phyloP scores from a whole-genome alignment of 495 filamentous ascomycete genomes.

The Aspergillus diversus region DNA sequence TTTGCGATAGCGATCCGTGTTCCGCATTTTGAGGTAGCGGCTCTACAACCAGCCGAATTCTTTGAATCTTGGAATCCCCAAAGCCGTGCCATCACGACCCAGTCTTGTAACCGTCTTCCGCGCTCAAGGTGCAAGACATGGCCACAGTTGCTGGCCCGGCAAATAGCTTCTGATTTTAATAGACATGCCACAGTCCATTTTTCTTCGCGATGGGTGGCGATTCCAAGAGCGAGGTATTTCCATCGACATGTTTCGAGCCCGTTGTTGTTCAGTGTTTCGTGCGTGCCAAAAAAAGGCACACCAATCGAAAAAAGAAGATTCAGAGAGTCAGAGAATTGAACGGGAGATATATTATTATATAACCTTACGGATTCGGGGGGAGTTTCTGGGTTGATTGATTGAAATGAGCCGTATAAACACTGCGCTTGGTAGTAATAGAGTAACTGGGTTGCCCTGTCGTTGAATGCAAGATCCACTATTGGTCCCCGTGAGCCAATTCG shows the following conservation, averaged over 20 bases:
- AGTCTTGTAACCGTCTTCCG: conserved; percentile 41
- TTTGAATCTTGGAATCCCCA: conserved; percentile 42
- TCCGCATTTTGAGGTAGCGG: conserved; percentile 43
- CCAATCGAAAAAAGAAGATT: conserved; percentile 44
- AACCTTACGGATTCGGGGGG: conserved; percentile 21
- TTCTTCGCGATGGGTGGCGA: conserved; percentile 43
- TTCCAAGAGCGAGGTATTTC: conserved; percentile 47
- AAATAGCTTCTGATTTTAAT: conserved; percentile 37
- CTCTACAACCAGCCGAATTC: conserved; percentile 45
- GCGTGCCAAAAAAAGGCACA: conserved; percentile 47
- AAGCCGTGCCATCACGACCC: conserved; percentile 45
- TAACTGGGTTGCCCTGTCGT: conserved; percentile 42
- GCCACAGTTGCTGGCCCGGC: conserved; percentile 29
- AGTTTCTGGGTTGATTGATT: conserved; percentile 25
- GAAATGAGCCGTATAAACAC: conserved; percentile 36
- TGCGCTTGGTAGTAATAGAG: conserved; percentile 37
- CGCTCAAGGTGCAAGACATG: conserved; percentile 49
- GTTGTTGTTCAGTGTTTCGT: conserved; percentile 23
- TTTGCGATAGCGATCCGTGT: conserved; percentile 49
- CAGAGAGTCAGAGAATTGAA: conserved; percentile 30
- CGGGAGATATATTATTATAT: conserved; percentile 34
- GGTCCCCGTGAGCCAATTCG: conserved; percentile 25
- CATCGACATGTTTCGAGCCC: conserved; percentile 35
- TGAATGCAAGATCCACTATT: conserved; percentile 39
- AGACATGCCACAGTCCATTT: conserved; percentile 48